Base-by-base conservation (phyloP, 495 filamentous ascomycete species). In the Penicillium chermesinum region DNA sequence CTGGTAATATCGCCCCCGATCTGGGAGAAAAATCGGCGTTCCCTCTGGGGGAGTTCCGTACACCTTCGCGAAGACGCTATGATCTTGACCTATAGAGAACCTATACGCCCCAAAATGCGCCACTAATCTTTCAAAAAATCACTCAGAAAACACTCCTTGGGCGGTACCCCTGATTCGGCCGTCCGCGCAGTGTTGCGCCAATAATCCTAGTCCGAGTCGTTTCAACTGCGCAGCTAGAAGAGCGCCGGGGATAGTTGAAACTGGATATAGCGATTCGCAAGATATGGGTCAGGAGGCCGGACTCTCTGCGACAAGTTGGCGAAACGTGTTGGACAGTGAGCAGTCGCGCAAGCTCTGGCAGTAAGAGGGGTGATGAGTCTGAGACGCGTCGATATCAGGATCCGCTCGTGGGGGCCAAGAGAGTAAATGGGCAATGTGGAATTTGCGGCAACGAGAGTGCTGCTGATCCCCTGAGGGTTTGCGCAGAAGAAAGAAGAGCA, bases 331-430 rank as follows among this genome's bases (percentile, higher is more conserved):
- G 22, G 20, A 22, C 40, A 33, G 21, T 17, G 8, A 14, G n/a
- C 8, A 6, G 19, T n/a, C 7, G 19, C 10, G 10, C 12, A 41
- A 41, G 38, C 17, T 41, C 17, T 3, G 19, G 7, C 7, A 5
- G 19, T 14, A 7, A 41, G 38, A 22, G 38, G 38, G 7, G 16
- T 41, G 7, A 7, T 8, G 38, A 13, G 19, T 14, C 38, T 36
- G 18, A 33, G 30, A 44, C 7, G 16, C 10, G n/a, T 34, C 8
- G 30, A 30, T 30, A 30, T 30, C 25, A 14, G 40, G 17, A 12
- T 16, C 38, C 18, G 8, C 27, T 18, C n/a, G n/a, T 42, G 30
- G 46, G 38, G 46, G 27, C 46, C 38, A 49, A 18, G 9, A 42
- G 18, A 30, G 38, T 30, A 34, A 16, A 4, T 0, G 20, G n/a